Evolutionary conservation across 495 filamentous ascomycete genomes (phyloP), one percentile per base, ranked within the genome.

Genomic region (Penicillium paradoxum): DNA sequence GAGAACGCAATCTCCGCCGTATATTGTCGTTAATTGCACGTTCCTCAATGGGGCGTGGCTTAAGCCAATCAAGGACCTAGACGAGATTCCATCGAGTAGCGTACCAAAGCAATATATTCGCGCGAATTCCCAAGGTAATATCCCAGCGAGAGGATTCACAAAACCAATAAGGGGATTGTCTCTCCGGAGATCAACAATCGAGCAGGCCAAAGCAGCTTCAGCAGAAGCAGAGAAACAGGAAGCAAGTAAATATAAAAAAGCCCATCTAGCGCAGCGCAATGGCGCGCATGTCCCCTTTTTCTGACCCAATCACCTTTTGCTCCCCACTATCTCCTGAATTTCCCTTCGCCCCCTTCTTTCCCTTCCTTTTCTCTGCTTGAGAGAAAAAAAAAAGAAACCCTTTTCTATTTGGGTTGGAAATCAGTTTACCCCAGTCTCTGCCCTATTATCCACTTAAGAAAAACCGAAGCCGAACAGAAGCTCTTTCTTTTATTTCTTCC

Each of bases 21-120:
- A 44, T 29, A 44, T 44, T 44, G 15, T 25, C 8, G 39, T 25
- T 15, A 43, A 44, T 44, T 29, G 41, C 41, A 44, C 41, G 41
- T 44, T 44, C 41, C 41, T 44, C 9, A 30, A 44, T 17, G 41
- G 41, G 41, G 24, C 15, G 25, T 13, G 41, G 25, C 15, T 29
- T 44, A 47, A 9, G 51, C 58, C 58, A 60, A 57, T 60, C 58
- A 57, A 37, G 43, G 19, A 10, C 36, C 29, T 38, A 19, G 24
- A 8, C 4, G 46, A 13, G 11, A 41, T 40, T 21, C 39, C 24
- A 24, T 45, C 21, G 18, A 54, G 58, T 60, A 57, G 58, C 41
- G 58, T 60, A 60, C 58, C 58, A 57, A 40, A 57, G 36, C 46
- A n/a, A 41, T 54, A 51, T 60, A 30, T 54, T 46, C 47, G 37